These are phyloP conservation scores for Leccinum fibrillosum DNA, from an alignment of 768 basidiomycete species.

Conservation along the genomic window DNA sequence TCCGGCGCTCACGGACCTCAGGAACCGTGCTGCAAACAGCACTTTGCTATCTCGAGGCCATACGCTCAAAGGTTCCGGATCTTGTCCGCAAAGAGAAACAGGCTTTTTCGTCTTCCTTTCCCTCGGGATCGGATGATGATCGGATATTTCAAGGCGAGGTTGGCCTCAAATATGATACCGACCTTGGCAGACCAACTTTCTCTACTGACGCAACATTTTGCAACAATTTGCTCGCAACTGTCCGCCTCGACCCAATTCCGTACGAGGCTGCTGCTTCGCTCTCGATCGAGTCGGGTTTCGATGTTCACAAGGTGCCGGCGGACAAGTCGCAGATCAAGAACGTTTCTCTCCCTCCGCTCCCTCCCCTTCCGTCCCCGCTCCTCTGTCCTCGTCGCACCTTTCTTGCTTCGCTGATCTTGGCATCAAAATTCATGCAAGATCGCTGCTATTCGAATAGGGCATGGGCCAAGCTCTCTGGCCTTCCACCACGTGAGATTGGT, in stretches of 20 bases:
- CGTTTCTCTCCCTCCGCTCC: conserved; percentile 31
- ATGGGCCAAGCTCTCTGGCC: conserved; percentile 92
- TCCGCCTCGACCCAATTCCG: conserved; percentile 37
- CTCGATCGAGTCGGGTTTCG: conserved; percentile 12
- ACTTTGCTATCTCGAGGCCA: conserved; percentile 81
- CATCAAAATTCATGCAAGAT: conserved; percentile 91
- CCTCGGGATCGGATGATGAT: conserved; percentile 40
- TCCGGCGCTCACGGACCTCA: conserved; percentile 82
- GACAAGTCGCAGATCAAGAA: conserved; percentile 14
- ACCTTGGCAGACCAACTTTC: conserved; percentile 21
- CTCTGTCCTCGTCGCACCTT: conserved; percentile 88
- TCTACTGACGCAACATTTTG: conserved; percentile 5
- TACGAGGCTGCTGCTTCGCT: conserved; percentile 15
- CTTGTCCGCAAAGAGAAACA: conserved; percentile 50
- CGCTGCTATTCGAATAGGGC: conserved; percentile 91
- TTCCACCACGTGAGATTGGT: conserved; percentile 81
- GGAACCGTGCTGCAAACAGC: conserved; percentile 84
- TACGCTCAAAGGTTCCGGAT: conserved; percentile 68
- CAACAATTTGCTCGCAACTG: conserved; percentile 40
- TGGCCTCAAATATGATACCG: conserved; percentile 40
- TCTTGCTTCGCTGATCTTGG: conserved; percentile 82
- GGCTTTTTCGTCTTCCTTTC: conserved; percentile 39
- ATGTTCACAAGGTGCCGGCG: conserved; percentile 6
- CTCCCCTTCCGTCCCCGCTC: conserved; percentile 69
- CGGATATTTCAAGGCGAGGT: conserved; percentile 43